phyloP scores from a whole-genome alignment of 2,329 filamentous ascomycete species.

The Fusarium sp. region DNA sequence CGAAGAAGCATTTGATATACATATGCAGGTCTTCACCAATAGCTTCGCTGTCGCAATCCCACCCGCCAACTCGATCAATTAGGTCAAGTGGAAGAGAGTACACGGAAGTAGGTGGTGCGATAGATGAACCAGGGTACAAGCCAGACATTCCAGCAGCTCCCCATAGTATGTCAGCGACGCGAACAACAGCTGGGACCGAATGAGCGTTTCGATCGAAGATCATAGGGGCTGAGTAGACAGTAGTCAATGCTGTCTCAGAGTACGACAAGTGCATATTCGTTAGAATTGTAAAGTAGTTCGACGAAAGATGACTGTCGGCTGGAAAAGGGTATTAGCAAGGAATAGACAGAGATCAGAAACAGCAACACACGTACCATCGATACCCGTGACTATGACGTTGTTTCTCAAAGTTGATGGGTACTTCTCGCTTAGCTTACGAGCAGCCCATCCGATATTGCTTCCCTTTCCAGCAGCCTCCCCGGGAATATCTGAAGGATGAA shows the following conservation, averaged over 20 bases:
- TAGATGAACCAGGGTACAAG: slow-evolving; percentile 70
- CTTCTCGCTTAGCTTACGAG: slow-evolving; percentile 71
- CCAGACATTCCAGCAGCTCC: slow-evolving; percentile 76
- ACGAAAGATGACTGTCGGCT: slow-evolving; percentile 78
- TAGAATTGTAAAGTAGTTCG: slow-evolving; percentile 74
- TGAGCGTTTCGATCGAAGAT: slow-evolving; percentile 81
- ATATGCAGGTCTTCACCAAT: slow-evolving; percentile 83
- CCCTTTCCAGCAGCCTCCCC: slow-evolving; percentile 79
- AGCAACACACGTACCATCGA: slow-evolving; percentile 69
- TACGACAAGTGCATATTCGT: slow-evolving; percentile 70
- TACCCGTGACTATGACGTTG: slow-evolving; percentile 75
- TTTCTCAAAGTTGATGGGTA: slow-evolving; percentile 65
- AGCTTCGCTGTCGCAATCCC: slow-evolving; percentile 76
- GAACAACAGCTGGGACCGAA: slow-evolving; percentile 72
- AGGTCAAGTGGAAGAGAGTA: slow-evolving; percentile 76
- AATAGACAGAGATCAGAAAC: background rate
- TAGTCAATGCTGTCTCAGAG: slow-evolving; percentile 69
- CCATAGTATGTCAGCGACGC: slow-evolving; percentile 79
- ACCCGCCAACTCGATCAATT: slow-evolving; percentile 75
- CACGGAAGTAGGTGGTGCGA: slow-evolving; percentile 78
- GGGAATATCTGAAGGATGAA: slow-evolving; percentile 73
- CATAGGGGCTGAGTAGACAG: slow-evolving; percentile 75
- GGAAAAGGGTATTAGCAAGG: slow-evolving; percentile 18
- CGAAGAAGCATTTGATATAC: slow-evolving; percentile 83
- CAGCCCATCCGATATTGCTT: slow-evolving; percentile 79